Evolutionary conservation across 202 grass and related monocot genomes (phyloP).

Genomic region (Carex sylvatica): DNA sequence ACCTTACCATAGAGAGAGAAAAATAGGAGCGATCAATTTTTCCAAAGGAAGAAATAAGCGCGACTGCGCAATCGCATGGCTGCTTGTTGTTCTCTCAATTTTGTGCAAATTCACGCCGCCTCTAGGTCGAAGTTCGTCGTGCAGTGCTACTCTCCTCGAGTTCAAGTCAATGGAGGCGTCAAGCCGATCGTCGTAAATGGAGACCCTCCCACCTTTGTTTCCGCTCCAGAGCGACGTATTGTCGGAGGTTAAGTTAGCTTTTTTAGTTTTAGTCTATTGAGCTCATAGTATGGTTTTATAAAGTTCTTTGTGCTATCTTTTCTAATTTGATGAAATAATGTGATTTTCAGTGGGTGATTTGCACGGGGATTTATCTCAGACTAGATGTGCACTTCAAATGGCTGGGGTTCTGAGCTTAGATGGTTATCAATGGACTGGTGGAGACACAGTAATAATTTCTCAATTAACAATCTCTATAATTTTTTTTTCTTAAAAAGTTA

Average conservation of each 20-base stretch:
- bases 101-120: not conserved
- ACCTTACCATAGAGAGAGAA: not conserved
- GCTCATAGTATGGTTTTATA: not conserved
- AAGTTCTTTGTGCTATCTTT: not conserved
- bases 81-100: slow-evolving; percentile 17
- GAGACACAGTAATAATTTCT: slow-evolving; percentile 50
- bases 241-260: slow-evolving; percentile 52
- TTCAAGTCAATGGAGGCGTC: slow-evolving; percentile 8
- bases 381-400: slow-evolving; percentile 55
- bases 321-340: not conserved
- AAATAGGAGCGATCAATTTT: not conserved
- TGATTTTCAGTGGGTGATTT: slow-evolving; percentile 72
- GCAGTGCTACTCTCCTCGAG: slow-evolving; percentile 15
- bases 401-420: slow-evolving; percentile 69
- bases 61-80: not conserved
- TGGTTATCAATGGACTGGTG: slow-evolving; percentile 63
- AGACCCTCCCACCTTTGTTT: slow-evolving; percentile 73
- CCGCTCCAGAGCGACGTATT: slow-evolving; percentile 71
- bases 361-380: slow-evolving; percentile 88
- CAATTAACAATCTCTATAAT: not conserved
- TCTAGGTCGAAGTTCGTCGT: not conserved
- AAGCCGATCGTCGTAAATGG: slow-evolving; percentile 51
- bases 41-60: not conserved
- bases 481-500: not conserved
- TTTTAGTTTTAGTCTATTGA: not conserved